phyloP scores from a whole-genome alignment of 164 flowering plant species.

The Liquidambar formosana region DNA sequence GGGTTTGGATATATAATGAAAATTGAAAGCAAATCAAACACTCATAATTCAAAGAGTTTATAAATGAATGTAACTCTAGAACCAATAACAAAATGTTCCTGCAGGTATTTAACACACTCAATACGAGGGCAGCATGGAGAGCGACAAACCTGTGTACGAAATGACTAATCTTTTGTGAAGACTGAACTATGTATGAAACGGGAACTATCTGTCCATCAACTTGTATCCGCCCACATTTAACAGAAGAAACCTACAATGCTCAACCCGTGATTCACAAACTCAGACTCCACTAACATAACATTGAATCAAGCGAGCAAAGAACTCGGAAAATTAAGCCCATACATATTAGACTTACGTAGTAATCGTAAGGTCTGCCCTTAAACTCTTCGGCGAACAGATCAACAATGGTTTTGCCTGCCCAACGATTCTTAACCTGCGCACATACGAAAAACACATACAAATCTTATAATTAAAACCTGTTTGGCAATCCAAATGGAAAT shows the following conservation, averaged over 20 bases:
- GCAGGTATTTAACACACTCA: no score
- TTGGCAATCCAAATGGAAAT: no score
- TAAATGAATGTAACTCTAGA: no score
- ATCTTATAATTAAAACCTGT: no score
- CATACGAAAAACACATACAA: no score
- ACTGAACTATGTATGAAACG: conserved; percentile 62
- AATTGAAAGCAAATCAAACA: no score
- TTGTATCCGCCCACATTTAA: conserved; percentile 81
- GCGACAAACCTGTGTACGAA: conserved; percentile 77
- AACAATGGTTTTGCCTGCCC: conserved; percentile 92
- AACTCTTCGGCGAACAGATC: conserved; percentile 90
- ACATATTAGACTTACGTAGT: conserved; percentile 54
- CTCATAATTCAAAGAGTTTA: no score
- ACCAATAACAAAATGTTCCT: no score
- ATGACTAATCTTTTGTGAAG: conserved; percentile 88
- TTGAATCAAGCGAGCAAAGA: not conserved
- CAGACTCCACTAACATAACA: not conserved
- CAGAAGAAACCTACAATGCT: conserved; percentile 64
- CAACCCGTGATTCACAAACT: not conserved
- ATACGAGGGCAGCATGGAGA: not conserved
- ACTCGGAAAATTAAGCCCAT: not conserved
- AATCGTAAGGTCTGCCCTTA: conserved; percentile 75
- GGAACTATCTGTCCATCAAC: conserved; percentile 82
- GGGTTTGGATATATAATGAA: no score
- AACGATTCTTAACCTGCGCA: conserved; percentile 52